Evolutionary conservation across 495 filamentous ascomycete genomes (phyloP), one percentile per base, ranked within the genome.

Genomic region (Penicillium canariense): DNA sequence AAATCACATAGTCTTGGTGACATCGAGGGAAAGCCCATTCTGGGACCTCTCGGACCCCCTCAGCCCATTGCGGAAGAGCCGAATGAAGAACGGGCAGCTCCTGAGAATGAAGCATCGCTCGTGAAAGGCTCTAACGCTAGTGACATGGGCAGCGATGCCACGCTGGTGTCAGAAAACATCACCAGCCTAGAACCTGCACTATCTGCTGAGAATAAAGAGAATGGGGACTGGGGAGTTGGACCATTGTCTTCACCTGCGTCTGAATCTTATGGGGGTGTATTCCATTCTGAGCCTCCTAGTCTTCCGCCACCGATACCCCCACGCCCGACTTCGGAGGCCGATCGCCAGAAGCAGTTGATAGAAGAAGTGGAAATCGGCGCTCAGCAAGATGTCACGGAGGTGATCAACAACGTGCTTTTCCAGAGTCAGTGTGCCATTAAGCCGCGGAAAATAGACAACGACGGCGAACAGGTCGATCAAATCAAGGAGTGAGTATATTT

Each of bases 301-400:
- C 59, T 67, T 28, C 73, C 77, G 30, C 74, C 76, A 4, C 77
- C 75, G 39, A 70, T 79, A 31, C 79, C 80, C 25, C 80, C 77
- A 31, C 70, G 79, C 47, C 74, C 73, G 48, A 58, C 63, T 20
- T 47, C 62, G 12, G 60, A 70, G 53, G 45, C 60, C n/a, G 70
- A 76, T 39, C 55, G 58, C 0, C 66, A 75, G 50, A 72, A 68
- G 48, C 68, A 74, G 20, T 55, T 76, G 46, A 69, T 70, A 11
- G 79, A 84, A 34, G 81, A 86, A 47, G 67, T 85, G 0, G 83
- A 86, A 66, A 77, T 84, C 59, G 79, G 81, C 17, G 79, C 83
- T 22, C 83, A 92, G 63, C 93, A 97, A 73, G 94, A 98, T 73
- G 94, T 96, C 6, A 91, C 88, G 9, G 94, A 98, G 68, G 92